These are phyloP conservation scores for Asterochloris sp. DNA, from an alignment of 139 green algal genomes.

Conservation along the genomic window DNA sequence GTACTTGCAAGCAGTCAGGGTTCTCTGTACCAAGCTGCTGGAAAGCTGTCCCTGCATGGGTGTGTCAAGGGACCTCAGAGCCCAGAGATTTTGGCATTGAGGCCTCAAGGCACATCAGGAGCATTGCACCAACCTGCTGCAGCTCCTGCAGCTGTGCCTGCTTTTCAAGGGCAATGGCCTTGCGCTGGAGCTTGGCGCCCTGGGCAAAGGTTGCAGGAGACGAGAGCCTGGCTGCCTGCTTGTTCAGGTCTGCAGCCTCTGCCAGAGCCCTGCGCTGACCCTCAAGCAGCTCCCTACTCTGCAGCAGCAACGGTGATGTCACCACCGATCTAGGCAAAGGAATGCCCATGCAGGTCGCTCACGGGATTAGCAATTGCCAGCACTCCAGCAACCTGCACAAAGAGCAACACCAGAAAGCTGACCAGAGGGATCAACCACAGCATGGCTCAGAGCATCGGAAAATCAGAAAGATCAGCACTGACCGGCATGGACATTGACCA, in stretches of 20 bases:
- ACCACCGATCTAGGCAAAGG: no score
- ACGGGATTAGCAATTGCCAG: no score
- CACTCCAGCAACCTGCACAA: no score
- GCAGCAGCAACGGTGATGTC: no score
- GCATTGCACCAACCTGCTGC: not conserved
- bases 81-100: not conserved
- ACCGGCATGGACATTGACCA: no score
- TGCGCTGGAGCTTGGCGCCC: slow-evolving; percentile 32
- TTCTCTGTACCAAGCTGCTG: not conserved
- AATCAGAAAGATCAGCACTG: no score
- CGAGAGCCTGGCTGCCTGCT: slow-evolving; percentile 24
- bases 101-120: not conserved
- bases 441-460: no score
- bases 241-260: slow-evolving; percentile 15
- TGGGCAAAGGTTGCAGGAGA: slow-evolving; percentile 29
- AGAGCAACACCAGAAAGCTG: no score
- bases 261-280: not conserved
- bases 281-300: not conserved
- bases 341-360: no score
- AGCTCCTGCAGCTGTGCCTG: slow-evolving; percentile 18
- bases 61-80: not conserved
- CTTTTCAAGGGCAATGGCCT: slow-evolving; percentile 34
- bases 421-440: no score
- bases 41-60: not conserved
- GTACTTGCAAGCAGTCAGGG: not conserved